These are phyloP conservation scores for Gelatoporia subvermispora DNA, from an alignment of 768 basidiomycete species.

Conservation along the genomic window DNA sequence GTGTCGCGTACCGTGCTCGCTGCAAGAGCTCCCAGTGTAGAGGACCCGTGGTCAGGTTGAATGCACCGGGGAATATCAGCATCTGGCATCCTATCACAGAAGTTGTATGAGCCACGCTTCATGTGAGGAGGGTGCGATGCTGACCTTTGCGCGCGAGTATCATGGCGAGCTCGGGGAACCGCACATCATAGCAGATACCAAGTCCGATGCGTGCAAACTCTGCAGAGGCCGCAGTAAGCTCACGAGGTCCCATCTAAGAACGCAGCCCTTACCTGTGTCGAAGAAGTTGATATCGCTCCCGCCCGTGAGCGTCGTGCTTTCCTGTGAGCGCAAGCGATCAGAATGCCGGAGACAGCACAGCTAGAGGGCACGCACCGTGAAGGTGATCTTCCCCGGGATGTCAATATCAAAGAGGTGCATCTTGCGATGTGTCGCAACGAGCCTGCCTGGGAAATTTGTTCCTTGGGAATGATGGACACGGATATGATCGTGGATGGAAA, in stretches of 20 bases:
- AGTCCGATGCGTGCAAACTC: slow-evolving; percentile 97
- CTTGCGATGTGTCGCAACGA: slow-evolving; percentile 88
- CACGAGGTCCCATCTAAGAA: not conserved
- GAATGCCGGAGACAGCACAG: not conserved
- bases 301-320: slow-evolving; percentile 81
- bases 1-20: slow-evolving; percentile 59
- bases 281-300: slow-evolving; percentile 74
- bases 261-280: slow-evolving; percentile 63
- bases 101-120: not conserved
- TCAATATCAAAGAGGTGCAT: slow-evolving; percentile 98
- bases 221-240: slow-evolving; percentile 24
- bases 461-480: too few relatives aligned
- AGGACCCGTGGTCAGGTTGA: slow-evolving; percentile 94
- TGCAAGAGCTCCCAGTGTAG: slow-evolving; percentile 94
- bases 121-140: slow-evolving; percentile 5
- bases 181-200: slow-evolving; percentile 94
- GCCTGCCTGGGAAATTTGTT: slow-evolving; percentile 54
- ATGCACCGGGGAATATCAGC: slow-evolving; percentile 90
- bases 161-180: slow-evolving; percentile 92
- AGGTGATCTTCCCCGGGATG: slow-evolving; percentile 86
- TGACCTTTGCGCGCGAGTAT: slow-evolving; percentile 81
- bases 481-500: not conserved
- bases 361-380: slow-evolving; percentile 50
- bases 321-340: slow-evolving; percentile 39
- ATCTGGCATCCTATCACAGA: slow-evolving; percentile 68